Conservation (phyloP, 2,329 filamentous ascomycete species). For the Emergomyces orientalis region DNA sequence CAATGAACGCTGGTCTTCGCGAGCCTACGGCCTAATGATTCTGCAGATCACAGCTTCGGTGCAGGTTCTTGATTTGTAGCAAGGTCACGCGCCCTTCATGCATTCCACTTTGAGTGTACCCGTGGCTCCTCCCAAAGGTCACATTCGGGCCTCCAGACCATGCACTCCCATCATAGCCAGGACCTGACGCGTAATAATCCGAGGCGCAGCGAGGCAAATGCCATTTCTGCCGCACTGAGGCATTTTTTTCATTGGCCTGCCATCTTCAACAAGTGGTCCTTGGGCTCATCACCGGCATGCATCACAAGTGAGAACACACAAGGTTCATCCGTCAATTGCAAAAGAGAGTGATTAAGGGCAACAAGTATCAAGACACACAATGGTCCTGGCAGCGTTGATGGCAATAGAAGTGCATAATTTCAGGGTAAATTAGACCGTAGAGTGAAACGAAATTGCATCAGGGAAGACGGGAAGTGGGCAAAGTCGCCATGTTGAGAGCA, state of each 20-base stretch:
- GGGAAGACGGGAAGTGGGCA: slow-evolving; percentile 2
- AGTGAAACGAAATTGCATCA: slow-evolving; percentile 4
- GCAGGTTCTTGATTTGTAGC: too few relatives aligned
- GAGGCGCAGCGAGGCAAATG: slow-evolving; percentile 3
- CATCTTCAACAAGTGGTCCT: background rate
- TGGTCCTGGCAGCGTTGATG: background rate
- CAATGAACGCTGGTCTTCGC: too few relatives aligned
- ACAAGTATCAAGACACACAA: background rate
- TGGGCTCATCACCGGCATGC: background rate
- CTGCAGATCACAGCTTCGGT: too few relatives aligned
- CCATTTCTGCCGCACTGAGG: slow-evolving; percentile 2
- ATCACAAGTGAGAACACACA: slow-evolving; percentile 1
- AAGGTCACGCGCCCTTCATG: background rate
- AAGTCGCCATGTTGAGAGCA: background rate
- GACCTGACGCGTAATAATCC: too few relatives aligned
- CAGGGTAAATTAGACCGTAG: background rate
- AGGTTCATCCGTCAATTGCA: background rate
- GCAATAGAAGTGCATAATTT: background rate
- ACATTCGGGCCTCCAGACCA: too few relatives aligned
- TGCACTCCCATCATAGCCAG: too few relatives aligned
- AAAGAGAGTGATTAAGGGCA: too few relatives aligned
- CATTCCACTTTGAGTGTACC: too few relatives aligned
- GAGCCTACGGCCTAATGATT: background rate
- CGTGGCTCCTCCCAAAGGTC: too few relatives aligned
- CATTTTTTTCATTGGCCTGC: slow-evolving; percentile 3